Conservation (phyloP, 257 asterid genomes). For the Pogostemon cablin region DNA sequence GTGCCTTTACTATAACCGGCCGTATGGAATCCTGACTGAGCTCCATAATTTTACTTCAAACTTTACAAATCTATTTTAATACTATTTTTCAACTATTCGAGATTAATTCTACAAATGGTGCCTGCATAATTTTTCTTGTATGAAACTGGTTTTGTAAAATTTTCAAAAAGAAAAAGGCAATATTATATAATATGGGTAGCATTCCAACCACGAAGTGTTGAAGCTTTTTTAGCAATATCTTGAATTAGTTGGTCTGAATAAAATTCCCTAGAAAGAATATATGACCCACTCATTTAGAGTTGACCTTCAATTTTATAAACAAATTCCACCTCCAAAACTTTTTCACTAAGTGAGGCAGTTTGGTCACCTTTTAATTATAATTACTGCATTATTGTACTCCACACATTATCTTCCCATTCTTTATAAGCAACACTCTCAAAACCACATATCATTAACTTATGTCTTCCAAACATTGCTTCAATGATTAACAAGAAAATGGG, state of each 20-base stretch:
- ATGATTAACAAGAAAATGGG: too few relatives aligned
- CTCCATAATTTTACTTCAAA: too few relatives aligned
- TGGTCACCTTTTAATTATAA: constrained; percentile 1
- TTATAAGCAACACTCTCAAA: not conserved
- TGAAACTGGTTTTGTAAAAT: too few relatives aligned
- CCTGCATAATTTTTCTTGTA: too few relatives aligned
- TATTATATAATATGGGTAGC: not conserved
- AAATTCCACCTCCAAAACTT: not conserved
- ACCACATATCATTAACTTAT: not conserved
- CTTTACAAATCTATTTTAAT: too few relatives aligned
- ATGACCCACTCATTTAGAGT: constrained; percentile 19
- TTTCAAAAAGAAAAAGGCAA: not conserved
- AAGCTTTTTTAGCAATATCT: constrained; percentile 12
- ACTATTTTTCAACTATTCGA: too few relatives aligned
- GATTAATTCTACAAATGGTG: too few relatives aligned
- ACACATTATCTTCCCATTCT: constrained; percentile 1
- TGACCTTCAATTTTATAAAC: constrained; percentile 26
- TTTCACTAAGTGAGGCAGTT: constrained; percentile 10
- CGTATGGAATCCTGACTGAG: too few relatives aligned
- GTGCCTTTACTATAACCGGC: too few relatives aligned
- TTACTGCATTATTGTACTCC: constrained; percentile 28
- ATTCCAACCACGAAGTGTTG: not conserved
- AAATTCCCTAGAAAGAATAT: not conserved
- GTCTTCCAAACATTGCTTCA: not conserved
- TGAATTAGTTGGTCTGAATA: constrained; percentile 13